phyloP scores from a whole-genome alignment of 75 land plant species.

The Isoetes taiwanensis region DNA sequence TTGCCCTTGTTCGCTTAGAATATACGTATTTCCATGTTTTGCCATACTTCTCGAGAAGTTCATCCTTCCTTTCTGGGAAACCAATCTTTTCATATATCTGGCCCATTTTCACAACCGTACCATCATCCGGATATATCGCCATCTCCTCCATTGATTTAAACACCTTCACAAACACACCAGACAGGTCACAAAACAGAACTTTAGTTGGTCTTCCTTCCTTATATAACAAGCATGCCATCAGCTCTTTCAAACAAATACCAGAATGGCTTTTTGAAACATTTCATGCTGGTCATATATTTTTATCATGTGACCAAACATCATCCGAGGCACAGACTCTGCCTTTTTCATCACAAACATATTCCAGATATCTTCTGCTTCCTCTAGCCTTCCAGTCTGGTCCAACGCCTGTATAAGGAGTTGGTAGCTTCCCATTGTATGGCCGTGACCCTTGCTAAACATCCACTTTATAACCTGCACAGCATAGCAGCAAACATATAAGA shows the following conservation, averaged over 20 bases:
- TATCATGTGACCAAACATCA: conserved; percentile 59
- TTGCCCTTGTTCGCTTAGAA: no score
- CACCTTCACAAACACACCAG: conserved; percentile 27
- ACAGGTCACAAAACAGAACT: not conserved
- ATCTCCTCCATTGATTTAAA: conserved; percentile 99
- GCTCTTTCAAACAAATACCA: no score
- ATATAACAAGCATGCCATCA: no score
- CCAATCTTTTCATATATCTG: conserved; percentile 52
- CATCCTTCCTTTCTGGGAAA: conserved; percentile 50
- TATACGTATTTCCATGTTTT: no score
- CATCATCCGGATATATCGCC: conserved; percentile 39
- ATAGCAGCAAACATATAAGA: no score
- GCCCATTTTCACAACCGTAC: conserved; percentile 49
- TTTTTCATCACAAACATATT: conserved; percentile 36
- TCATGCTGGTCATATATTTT: conserved; percentile 47
- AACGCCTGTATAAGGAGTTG: conserved; percentile 56
- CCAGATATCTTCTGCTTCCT: conserved; percentile 83
- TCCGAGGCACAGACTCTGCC: conserved; percentile 48
- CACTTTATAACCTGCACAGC: conserved; percentile 75
- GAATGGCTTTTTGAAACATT: conserved; percentile 65
- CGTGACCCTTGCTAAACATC: conserved; percentile 99
- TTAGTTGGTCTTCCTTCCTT: no score
- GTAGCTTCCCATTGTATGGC: conserved; percentile 80
- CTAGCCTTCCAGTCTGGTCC: conserved; percentile 61
- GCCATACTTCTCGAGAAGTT: conserved; percentile 52